Conservation (phyloP, 208 protist genomes). For the Trypanosoma cruzi region DNA sequence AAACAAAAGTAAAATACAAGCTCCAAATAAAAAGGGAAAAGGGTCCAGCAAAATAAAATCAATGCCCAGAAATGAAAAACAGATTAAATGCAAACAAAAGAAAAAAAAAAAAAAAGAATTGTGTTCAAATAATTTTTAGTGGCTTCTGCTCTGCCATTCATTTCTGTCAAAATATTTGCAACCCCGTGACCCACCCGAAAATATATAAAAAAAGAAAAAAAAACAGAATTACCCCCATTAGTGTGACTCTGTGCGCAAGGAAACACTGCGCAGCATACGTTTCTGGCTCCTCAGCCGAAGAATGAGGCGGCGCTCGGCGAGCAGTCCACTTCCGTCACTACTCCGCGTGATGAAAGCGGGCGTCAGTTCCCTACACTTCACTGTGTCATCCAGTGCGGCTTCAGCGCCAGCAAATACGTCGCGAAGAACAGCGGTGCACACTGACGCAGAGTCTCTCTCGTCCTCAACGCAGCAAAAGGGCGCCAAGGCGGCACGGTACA, state of each 20-base stretch:
- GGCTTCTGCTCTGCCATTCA: background rate
- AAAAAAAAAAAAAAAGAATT: background rate
- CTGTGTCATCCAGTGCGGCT: background rate
- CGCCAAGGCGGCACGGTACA: slow-evolving; percentile 9
- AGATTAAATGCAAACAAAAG: background rate
- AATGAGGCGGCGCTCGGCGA: slow-evolving; percentile 11
- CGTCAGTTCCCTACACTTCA: background rate
- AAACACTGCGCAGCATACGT: background rate
- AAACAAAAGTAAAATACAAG: background rate
- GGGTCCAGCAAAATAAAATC: background rate
- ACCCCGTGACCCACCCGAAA: background rate
- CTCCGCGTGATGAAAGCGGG: slow-evolving; percentile 19
- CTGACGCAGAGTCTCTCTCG: background rate
- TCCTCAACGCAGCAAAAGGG: background rate
- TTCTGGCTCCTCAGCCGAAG: background rate
- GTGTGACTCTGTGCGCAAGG: background rate
- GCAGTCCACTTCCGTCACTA: background rate
- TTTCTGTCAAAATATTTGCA: background rate
- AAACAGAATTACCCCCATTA: background rate
- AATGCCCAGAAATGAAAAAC: background rate
- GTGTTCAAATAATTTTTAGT: too few species aligned
- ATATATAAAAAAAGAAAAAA: slow-evolving; percentile 6
- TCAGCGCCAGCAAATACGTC: background rate
- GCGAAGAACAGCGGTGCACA: slow-evolving; percentile 8
- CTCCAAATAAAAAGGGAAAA: background rate